Conservation (phyloP, 441 rosid genomes). For the Adansonia rubrostipa region DNA sequence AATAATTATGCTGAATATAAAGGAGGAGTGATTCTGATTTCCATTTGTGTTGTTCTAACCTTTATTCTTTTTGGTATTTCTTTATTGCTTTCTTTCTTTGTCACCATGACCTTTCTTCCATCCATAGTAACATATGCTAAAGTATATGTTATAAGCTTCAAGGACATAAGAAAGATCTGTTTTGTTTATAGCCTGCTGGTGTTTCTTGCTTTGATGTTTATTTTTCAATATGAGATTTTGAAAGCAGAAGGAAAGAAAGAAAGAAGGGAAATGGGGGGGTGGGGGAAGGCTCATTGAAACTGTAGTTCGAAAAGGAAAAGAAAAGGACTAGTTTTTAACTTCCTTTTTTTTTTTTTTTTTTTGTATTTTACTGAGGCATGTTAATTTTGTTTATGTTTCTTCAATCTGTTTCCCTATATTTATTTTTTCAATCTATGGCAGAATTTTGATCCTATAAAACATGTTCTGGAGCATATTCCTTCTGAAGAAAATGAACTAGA, state of each 20-base stretch:
- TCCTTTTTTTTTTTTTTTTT: background rate
- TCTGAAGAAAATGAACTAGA: slow-evolving; percentile 64
- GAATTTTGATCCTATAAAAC: slow-evolving; percentile 81
- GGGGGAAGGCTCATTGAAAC: background rate
- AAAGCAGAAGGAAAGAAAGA: background rate
- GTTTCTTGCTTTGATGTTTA: background rate
- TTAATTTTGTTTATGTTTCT: slow-evolving; percentile 1
- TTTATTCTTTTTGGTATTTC: slow-evolving; percentile 6
- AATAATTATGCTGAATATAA: background rate
- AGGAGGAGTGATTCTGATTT: background rate
- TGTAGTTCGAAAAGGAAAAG: background rate
- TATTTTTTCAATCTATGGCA: slow-evolving; percentile 36
- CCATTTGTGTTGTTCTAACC: slow-evolving; percentile 13
- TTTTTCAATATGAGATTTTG: background rate
- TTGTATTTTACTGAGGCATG: background rate
- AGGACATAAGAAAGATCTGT: slow-evolving; percentile 1
- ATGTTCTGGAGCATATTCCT: slow-evolving; percentile 72
- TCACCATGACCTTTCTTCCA: background rate
- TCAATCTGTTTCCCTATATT: background rate
- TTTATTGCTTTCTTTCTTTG: background rate
- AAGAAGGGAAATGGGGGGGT: background rate
- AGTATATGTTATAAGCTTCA: slow-evolving; percentile 8
- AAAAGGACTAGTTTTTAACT: background rate
- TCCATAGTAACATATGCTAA: background rate
- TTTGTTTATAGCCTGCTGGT: background rate